Evolutionary conservation across 192 early-diverging fungal species (phyloP).

Genomic region (Mortierella alpina): DNA sequence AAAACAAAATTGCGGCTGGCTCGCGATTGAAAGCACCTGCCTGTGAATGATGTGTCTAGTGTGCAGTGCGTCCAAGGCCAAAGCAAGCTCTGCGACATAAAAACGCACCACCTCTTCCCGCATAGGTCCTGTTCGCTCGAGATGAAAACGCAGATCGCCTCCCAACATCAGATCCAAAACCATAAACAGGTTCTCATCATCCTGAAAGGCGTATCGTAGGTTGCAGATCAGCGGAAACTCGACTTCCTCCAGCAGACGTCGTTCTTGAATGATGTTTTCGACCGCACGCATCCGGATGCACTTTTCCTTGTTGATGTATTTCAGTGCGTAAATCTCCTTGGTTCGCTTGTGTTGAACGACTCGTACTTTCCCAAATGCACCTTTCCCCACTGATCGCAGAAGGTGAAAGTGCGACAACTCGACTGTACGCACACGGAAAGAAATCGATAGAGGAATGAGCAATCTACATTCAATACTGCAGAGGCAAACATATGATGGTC

Average conservation of each 20-base stretch:
- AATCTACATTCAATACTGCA: background rate
- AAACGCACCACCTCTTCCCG: conserved; percentile 76
- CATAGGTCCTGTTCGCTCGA: conserved; percentile 74
- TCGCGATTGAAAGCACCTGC: conserved; percentile 23
- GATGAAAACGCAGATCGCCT: conserved; percentile 92
- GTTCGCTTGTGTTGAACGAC: conserved; percentile 90
- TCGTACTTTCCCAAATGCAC: conserved; percentile 96
- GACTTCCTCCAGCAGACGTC: conserved; percentile 87
- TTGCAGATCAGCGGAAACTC: conserved; percentile 90
- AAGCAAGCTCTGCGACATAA: conserved; percentile 77
- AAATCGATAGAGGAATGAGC: conserved; percentile 1
- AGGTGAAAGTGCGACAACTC: conserved; percentile 92
- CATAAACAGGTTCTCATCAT: conserved; percentile 94
- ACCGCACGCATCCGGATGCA: conserved; percentile 89
- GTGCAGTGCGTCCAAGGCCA: conserved; percentile 78
- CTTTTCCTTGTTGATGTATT: conserved; percentile 96
- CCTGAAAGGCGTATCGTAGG: conserved; percentile 95
- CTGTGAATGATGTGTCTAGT: conserved; percentile 75
- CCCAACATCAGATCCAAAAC: conserved; percentile 95
- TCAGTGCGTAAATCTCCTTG: conserved; percentile 88
- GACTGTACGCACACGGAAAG: conserved; percentile 58
- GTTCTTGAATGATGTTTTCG: conserved; percentile 92
- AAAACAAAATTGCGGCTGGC: conserved; percentile 4
- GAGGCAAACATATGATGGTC: background rate
- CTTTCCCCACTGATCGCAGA: conserved; percentile 90